Evolutionary conservation across 495 filamentous ascomycete species (phyloP), one percentile per base, ranked within the genome.

Genomic region (Penicillium subrubescens): DNA sequence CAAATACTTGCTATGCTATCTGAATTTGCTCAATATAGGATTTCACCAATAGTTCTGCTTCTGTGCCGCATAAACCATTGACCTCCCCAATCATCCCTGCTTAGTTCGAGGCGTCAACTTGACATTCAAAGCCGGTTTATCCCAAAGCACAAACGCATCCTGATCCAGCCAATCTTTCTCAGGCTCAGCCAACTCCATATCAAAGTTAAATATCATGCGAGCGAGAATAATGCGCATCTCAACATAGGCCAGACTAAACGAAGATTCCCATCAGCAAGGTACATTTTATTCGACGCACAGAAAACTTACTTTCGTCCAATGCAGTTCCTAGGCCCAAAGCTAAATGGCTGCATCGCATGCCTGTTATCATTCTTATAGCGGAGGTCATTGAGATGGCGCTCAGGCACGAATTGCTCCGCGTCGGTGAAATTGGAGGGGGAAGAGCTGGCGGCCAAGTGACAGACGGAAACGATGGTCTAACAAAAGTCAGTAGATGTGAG

Each of bases 291-390:
- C 2, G 8, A 6, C 5, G 7, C 10, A n/a, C 10, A n/a, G 21
- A 7, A 33, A 0, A 55, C 83, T 73, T 67, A 87, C 84, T 83
- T 83, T 57, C 77, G 73, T 44, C 88, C 89, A 54, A 89, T 77
- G 61, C 87, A 91, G 68, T 88, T 84, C 11, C 88, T 72, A 0
- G 83, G 78, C 0, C 88, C 88, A 23, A 84, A 57, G 17, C 77
- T 79, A 58, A 90, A 91, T 0, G 87, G 84, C 67, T 85, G 79
- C 39, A 82, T 66, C 14, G 76, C 81, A 10, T 69, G 68, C 17
- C 72, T 71, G 23, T 73, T 71, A 59, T 87, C 85, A 29, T 76
- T 75, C 29, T 65, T 70, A 66, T 72, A 84, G 11, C 35, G 52
- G 15, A 65, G 58, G 25, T 77, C 73, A 0, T 59, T 75, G 2